Evolutionary conservation across 129 eudicot genomes (phyloP).

Genomic region (Chrysanthemum seticuspe): DNA sequence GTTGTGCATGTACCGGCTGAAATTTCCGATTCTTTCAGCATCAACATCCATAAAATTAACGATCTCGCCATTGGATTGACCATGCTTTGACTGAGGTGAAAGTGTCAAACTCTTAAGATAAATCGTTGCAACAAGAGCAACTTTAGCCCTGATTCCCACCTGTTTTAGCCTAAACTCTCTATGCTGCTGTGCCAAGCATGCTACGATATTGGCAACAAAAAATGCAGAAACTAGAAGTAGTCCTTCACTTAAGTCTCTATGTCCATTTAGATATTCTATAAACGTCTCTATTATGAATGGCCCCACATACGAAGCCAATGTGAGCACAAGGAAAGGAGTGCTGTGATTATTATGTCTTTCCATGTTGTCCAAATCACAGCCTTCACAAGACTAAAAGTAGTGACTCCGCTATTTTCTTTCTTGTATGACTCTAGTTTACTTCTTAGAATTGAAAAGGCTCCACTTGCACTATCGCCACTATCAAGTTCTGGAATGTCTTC

Average conservation of each 20-base stretch:
- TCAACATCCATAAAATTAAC: constrained; percentile 84
- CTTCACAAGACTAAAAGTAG: constrained; percentile 53
- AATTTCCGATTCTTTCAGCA: constrained; percentile 71
- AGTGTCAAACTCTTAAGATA: constrained; percentile 73
- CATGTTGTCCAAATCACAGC: constrained; percentile 49
- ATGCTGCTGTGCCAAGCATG: constrained; percentile 68
- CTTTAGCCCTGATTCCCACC: constrained; percentile 52
- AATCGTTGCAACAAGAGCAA: constrained; percentile 64
- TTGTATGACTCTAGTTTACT: constrained; percentile 38
- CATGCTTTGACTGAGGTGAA: constrained; percentile 61
- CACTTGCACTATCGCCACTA: constrained; percentile 42
- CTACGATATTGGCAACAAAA: constrained; percentile 59
- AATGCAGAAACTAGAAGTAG: constrained; percentile 58
- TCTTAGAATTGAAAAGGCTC: constrained; percentile 41
- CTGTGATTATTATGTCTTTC: constrained; percentile 63
- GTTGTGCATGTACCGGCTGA: constrained; percentile 69
- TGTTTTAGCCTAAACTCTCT: constrained; percentile 61
- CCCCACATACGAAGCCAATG: constrained; percentile 70
- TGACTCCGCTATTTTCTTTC: constrained; percentile 30
- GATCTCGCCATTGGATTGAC: constrained; percentile 68
- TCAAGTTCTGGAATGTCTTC: constrained; percentile 81
- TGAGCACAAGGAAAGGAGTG: constrained; percentile 40
- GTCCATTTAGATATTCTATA: constrained; percentile 68
- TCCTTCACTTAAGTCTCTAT: constrained; percentile 37
- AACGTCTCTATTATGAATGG: constrained; percentile 75